Percentiles rank a stretch among this genome's conserved stretches.
Conservation (phyloP, 495 filamentous ascomycete genomes). For the Xylaria nigripes region DNA sequence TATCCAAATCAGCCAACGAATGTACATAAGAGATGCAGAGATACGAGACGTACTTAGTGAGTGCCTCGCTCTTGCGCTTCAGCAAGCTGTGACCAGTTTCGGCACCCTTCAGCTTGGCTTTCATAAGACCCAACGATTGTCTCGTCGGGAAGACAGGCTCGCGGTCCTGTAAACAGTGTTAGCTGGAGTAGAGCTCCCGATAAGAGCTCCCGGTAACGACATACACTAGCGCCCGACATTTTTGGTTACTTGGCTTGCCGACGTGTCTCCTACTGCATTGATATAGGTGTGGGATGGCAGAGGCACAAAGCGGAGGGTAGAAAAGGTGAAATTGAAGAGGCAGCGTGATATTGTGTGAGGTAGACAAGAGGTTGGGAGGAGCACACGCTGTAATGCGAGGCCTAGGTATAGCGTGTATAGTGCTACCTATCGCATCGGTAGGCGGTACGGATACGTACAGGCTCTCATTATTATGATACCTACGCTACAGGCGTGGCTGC, state of each 20-base stretch:
- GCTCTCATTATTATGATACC: no score
- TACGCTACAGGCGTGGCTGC: no score
- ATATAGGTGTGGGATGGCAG: neutral
- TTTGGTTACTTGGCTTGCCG: slow-evolving; percentile 1
- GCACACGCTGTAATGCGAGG: neutral
- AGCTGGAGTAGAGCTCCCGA: slow-evolving; percentile 6
- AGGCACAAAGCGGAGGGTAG: neutral
- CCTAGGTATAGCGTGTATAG: neutral
- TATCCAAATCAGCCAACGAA: neutral
- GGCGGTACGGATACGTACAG: no score
- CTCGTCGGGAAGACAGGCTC: slow-evolving; percentile 97
- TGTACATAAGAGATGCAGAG: slow-evolving; percentile 5
- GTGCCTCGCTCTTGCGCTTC: slow-evolving; percentile 88
- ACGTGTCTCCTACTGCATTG: neutral
- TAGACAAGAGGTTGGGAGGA: neutral
- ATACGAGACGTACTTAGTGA: slow-evolving; percentile 60
- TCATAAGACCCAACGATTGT: slow-evolving; percentile 95
- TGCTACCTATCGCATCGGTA: no score
- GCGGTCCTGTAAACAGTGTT: slow-evolving; percentile 49
- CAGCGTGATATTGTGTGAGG: neutral
- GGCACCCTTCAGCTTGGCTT: slow-evolving; percentile 95
- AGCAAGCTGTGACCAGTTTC: slow-evolving; percentile 80
- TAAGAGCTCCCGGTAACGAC: slow-evolving; percentile 15
- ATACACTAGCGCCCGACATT: slow-evolving; percentile 45
- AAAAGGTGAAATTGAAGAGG: neutral